A percentile compares a stretch with the other conserved stretches of the same genome.
These are phyloP conservation scores for Spatholobus suberectus DNA, from an alignment of 306 rosid genomes.

Conservation along the genomic window DNA sequence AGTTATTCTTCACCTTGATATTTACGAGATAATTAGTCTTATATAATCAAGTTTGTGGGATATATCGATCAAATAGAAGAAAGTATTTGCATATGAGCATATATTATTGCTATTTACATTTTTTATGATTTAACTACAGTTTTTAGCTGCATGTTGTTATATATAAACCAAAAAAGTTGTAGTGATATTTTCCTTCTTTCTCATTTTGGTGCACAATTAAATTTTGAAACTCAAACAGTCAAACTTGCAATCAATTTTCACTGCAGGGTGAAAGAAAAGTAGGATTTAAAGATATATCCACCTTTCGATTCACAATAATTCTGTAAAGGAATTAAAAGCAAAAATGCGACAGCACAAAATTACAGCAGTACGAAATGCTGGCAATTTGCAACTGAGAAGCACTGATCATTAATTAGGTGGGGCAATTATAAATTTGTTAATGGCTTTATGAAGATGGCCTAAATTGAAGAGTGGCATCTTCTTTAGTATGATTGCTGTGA, in stretches of 20 bases:
- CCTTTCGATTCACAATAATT: not conserved
- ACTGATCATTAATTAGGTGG: constrained; percentile 7
- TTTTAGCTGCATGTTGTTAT: too few species aligned
- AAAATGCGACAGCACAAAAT: not conserved
- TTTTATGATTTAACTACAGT: too few species aligned
- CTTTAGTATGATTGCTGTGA: constrained; percentile 28
- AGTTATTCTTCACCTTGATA: not conserved
- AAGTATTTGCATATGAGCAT: not conserved
- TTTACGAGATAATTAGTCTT: not conserved
- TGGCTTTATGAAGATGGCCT: not conserved
- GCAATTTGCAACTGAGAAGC: not conserved
- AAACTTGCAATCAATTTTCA: not conserved
- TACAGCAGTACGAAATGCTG: not conserved
- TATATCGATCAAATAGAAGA: not conserved
- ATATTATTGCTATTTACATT: not conserved
- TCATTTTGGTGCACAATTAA: not conserved
- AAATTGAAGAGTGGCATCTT: constrained; percentile 28
- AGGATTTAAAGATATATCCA: not conserved
- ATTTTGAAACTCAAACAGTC: not conserved
- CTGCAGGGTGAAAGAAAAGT: not conserved
- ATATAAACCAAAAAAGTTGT: too few species aligned
- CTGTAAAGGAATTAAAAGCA: not conserved
- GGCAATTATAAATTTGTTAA: constrained; percentile 31
- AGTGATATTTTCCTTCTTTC: not conserved
- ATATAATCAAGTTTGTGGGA: not conserved